Conservation (phyloP, 345 rosid genomes). For the Corymbia maculata region DNA sequence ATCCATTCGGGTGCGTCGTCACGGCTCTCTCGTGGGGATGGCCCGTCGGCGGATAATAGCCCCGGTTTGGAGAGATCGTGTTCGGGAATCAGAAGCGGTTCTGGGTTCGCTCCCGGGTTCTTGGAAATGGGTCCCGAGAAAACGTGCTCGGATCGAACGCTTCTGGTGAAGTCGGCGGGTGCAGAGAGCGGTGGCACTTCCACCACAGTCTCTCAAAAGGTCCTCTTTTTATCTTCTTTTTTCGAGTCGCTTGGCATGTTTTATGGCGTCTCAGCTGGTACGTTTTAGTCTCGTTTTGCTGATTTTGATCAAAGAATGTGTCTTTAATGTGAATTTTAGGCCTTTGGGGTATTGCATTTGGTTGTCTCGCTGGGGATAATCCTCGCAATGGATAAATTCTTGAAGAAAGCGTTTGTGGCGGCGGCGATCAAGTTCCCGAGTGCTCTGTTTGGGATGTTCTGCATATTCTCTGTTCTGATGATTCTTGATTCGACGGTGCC, state of each 20-base stretch:
- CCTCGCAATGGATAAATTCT: constrained; percentile 62
- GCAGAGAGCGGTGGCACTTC: constrained; percentile 31
- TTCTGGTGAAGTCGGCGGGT: constrained; percentile 26
- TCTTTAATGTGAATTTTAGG: constrained; percentile 18
- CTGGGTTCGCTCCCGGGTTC: constrained; percentile 18
- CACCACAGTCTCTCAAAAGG: constrained; percentile 40
- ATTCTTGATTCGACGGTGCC: constrained; percentile 59
- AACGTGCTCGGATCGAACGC: constrained; percentile 5
- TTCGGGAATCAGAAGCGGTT: not conserved
- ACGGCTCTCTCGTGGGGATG: constrained; percentile 5
- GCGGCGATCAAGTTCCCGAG: constrained; percentile 96
- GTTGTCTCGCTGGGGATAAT: constrained; percentile 73
- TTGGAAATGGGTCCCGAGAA: constrained; percentile 27
- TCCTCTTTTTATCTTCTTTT: not conserved
- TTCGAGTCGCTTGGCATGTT: not conserved
- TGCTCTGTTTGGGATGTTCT: constrained; percentile 93
- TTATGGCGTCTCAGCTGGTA: not conserved
- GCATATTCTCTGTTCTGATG: constrained; percentile 72
- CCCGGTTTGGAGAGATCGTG: not conserved
- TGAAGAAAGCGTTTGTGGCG: constrained; percentile 68
- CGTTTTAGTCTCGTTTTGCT: not conserved
- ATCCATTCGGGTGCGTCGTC: not conserved
- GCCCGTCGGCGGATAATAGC: not conserved
- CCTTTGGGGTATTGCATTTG: constrained; percentile 54
- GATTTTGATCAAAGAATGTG: not conserved